Evolutionary conservation across 495 filamentous ascomycete species (phyloP), one percentile per base, ranked within the genome.

Genomic region (Hyaloscypha bicolor): DNA sequence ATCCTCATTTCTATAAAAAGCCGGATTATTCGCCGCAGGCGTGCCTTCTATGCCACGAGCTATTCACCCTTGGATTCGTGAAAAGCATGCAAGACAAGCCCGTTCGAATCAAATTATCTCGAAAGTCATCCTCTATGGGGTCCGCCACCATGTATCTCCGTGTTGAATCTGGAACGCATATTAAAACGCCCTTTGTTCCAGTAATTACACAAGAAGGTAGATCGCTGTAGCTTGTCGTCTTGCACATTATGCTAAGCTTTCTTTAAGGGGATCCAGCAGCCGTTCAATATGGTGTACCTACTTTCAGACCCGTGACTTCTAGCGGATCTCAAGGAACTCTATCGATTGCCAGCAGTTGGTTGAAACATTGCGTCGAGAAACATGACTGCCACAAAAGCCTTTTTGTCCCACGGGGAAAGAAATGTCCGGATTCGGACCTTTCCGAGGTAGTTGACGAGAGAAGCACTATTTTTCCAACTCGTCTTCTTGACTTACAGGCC

Each of bases 331-430:
- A n/a, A n/a, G 2, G 5, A 53, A 53, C 51, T 8, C 16, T 53
- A 29, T 53, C 51, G 8, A 53, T 53, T 53, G 51, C 51, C 1
- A 53, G 16, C 6, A 29, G 4, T 16, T 53, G 51, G 51, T n/a
- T 53, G 9, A n/a, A n/a, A 4, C 51, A 53, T 53, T 53, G 51
- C 19, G 19, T 53, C 5, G 51, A 53, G 19, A n/a, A 53, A 9
- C 51, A 53, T 53, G 16, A n/a, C 51, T 53, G 51, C 51, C 22
- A 53, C 51, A 6, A 53, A n/a, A 53, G 51, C 9, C 51, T 53
- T 53, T 53, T 53, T 53, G 0, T n/a, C 6, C 51, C 51, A 29
- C 6, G 51, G 4, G 22, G 5, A 6, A 14, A 6, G 51, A 16
- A 53, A 53, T 2, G 6, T 3, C 51, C 19, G 3, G 6, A 6